These are phyloP conservation scores for Limonium bicolor DNA, from an alignment of 148 eudicot species.

Conservation along the genomic window DNA sequence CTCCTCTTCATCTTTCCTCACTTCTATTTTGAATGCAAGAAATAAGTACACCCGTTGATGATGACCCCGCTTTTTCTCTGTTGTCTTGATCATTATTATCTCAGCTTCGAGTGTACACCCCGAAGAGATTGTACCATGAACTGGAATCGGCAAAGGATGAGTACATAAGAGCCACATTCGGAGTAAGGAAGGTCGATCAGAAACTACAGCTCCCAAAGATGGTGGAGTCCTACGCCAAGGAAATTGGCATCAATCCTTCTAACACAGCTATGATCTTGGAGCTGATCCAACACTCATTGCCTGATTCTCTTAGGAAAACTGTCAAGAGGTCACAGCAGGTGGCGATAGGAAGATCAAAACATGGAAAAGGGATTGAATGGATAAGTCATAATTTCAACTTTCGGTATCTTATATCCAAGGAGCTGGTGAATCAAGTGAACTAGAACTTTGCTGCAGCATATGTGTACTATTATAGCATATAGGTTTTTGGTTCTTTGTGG, in stretches of 20 bases:
- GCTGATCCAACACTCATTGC: slow-evolving; percentile 68
- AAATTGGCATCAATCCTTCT: slow-evolving; percentile 55
- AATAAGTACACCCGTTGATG: no score
- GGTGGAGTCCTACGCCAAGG: slow-evolving; percentile 68
- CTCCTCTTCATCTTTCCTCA: neutral
- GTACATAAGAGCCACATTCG: slow-evolving; percentile 92
- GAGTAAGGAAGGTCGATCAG: slow-evolving; percentile 64
- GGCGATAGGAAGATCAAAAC: no score
- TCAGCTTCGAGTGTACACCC: slow-evolving; percentile 82
- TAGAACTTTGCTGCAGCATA: no score
- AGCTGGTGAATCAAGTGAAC: slow-evolving; percentile 56
- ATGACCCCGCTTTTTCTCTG: neutral
- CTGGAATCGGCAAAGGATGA: slow-evolving; percentile 90
- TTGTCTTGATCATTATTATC: neutral
- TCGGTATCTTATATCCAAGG: slow-evolving; percentile 72
- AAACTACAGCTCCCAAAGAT: slow-evolving; percentile 60
- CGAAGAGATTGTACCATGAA: slow-evolving; percentile 63
- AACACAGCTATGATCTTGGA: slow-evolving; percentile 43
- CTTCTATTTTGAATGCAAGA: neutral
- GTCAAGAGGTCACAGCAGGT: slow-evolving; percentile 48
- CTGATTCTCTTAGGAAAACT: slow-evolving; percentile 51
- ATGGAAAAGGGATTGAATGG: slow-evolving; percentile 65
- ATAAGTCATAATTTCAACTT: slow-evolving; percentile 58
- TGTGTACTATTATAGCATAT: no score
- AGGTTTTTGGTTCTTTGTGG: no score